Evolutionary conservation across 495 filamentous ascomycete genomes (phyloP).

Genomic region (Xylaria intraflava): DNA sequence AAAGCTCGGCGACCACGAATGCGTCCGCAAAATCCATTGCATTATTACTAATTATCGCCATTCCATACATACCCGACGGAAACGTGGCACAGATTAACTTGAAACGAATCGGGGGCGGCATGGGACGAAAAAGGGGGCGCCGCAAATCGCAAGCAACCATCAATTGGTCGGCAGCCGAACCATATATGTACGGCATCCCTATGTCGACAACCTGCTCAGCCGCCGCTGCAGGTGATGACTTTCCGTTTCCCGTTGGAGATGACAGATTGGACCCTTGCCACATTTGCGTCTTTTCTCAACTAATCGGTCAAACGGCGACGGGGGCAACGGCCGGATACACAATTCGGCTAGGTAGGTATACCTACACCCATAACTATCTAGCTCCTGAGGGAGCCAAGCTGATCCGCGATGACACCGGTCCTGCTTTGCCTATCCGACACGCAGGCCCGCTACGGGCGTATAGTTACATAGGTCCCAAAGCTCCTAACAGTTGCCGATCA

Average conservation of each 20-base stretch:
- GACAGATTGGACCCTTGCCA: background rate
- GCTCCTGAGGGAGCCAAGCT: too few species aligned
- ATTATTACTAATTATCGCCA: background rate
- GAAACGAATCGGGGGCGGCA: background rate
- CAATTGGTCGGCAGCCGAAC: background rate
- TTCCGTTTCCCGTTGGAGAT: too few species aligned
- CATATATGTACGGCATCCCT: background rate
- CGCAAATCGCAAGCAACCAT: background rate
- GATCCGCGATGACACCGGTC: too few species aligned
- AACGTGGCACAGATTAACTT: background rate
- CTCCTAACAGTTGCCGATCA: background rate
- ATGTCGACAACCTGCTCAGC: background rate
- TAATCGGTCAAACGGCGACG: background rate
- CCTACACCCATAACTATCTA: too few species aligned
- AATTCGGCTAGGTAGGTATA: background rate
- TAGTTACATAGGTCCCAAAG: too few species aligned
- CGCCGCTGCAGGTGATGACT: background rate
- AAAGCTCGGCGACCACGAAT: constrained; percentile 10
- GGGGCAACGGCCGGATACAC: background rate
- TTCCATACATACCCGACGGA: background rate
- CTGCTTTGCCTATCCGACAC: background rate
- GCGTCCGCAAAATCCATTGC: background rate
- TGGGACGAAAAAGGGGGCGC: background rate
- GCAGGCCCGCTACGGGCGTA: too few species aligned
- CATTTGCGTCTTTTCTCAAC: background rate